Conservation (phyloP, 2,329 filamentous ascomycete species). For the Talaromyces marneffei region DNA sequence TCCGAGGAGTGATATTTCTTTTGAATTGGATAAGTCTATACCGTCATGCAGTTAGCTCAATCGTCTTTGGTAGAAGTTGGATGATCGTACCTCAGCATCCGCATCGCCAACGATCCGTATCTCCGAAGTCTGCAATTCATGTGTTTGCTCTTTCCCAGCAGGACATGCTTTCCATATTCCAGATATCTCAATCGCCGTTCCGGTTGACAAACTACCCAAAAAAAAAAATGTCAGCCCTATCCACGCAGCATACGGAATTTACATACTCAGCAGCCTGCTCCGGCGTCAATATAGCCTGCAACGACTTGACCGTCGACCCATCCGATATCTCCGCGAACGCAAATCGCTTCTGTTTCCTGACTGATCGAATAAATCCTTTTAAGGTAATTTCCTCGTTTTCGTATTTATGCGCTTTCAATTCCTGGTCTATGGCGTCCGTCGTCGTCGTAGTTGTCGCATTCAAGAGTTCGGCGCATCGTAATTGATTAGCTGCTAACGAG, state of each 20-base stretch:
- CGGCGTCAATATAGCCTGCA: conserved; percentile 76
- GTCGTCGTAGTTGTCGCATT: conserved; percentile 22
- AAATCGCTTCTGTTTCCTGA: conserved; percentile 76
- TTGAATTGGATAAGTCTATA: conserved; percentile 82
- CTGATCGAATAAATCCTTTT: conserved; percentile 74
- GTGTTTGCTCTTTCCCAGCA: conserved; percentile 60
- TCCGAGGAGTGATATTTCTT: conserved; percentile 93
- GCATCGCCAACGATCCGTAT: conserved; percentile 69
- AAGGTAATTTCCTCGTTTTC: conserved; percentile 50
- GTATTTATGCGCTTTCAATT: conserved; percentile 20
- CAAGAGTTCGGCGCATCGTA: conserved; percentile 37
- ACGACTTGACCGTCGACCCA: conserved; percentile 69
- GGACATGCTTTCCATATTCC: conserved; percentile 72
- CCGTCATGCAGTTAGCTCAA: conserved; percentile 17
- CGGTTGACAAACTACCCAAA: conserved; percentile 76
- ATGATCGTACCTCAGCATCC: conserved; percentile 63
- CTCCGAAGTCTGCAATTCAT: conserved; percentile 71
- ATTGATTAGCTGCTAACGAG: conserved; percentile 16
- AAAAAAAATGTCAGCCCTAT: not conserved
- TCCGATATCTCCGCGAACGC: conserved; percentile 83
- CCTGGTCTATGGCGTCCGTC: not conserved
- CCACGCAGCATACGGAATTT: not conserved
- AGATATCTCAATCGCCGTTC: conserved; percentile 69
- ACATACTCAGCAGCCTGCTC: conserved; percentile 66
- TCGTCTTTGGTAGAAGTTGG: not conserved